Conservation (phyloP, 805 yeast species). For the Suhomyces sp. region DNA sequence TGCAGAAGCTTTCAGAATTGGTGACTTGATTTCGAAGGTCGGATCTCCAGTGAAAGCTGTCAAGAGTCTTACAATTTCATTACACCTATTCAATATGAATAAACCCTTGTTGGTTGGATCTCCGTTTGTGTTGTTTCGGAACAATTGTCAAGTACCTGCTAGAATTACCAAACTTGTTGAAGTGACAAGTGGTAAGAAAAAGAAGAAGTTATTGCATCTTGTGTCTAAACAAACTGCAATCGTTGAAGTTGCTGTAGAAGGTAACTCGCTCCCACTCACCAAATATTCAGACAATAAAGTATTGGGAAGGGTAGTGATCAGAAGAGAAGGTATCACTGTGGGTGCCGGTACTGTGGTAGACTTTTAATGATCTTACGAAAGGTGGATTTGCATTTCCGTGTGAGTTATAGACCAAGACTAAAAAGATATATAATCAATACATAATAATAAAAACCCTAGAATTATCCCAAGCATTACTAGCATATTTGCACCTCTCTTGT, state of each 20-base stretch:
- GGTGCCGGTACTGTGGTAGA: constrained; percentile 58
- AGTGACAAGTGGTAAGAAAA: constrained; percentile 22
- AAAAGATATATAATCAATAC: constrained; percentile 47
- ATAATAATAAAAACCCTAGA: constrained; percentile 55
- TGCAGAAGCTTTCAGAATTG: constrained; percentile 58
- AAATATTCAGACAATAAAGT: constrained; percentile 46
- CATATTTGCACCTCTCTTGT: constrained; percentile 56
- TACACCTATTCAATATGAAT: constrained; percentile 43
- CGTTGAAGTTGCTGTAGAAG: constrained; percentile 54
- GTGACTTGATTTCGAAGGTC: constrained; percentile 47
- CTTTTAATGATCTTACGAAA: constrained; percentile 4
- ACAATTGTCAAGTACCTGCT: constrained; percentile 71
- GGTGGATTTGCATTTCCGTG: background rate
- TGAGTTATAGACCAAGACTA: no score
- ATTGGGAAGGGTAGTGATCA: constrained; percentile 66
- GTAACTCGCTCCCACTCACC: constrained; percentile 52
- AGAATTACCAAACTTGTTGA: constrained; percentile 49
- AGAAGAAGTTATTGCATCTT: constrained; percentile 47
- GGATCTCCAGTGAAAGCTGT: constrained; percentile 26
- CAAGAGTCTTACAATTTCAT: constrained; percentile 25
- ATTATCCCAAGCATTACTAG: constrained; percentile 55
- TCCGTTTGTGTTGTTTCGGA: constrained; percentile 73
- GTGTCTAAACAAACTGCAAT: constrained; percentile 58
- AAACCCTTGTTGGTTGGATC: constrained; percentile 81
- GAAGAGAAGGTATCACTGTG: constrained; percentile 67